Base-by-base conservation (phyloP, 2,329 filamentous ascomycete genomes). In the Pseudogymnoascus pannorum region DNA sequence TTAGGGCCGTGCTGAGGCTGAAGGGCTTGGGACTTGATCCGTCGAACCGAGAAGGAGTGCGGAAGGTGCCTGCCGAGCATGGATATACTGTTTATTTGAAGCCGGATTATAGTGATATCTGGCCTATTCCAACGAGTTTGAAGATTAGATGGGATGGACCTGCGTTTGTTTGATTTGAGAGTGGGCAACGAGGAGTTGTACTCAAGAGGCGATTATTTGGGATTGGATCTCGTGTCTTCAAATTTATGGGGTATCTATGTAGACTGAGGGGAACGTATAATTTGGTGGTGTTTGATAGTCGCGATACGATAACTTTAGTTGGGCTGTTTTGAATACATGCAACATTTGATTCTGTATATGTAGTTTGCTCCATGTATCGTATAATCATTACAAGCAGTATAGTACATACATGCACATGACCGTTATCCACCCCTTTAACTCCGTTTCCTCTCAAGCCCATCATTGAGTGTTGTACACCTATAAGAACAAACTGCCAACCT, bases 41-140 rank as follows among this genome's bases (percentile, higher is more conserved):
- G 8, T 14, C 29, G 7, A 57, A 60, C n/a, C 18, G 33, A 5
- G 36, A 58, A 33, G 57, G 57, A 8, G 20, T 58, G 77, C 60
- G 26, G n/a, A 59, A 66, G 18, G 64, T 67, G 24, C 36, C 60
- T 5, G 62, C 61, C 2, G 57, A 59, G 11, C 42, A 57, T 5
- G 66, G 65, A 0, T 54, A 58, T n/a, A 64, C 51, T 8, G 74
- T 82, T 5, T 91, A 89, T 70, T 76, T 90, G 77, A 80, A 81
- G 36, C 83, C 87, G 72, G 85, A 90, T 68, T 85, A 86, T 76
- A 82, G 84, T 14, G 75, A 75, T 18, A 79, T 78, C 66, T 81
- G 77, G 64, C 76, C 79, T 20, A 84, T 80, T 71, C 78, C 78
- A 8, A 69, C 63, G 11, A 68, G 64, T 2, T 68, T 72, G 69